Evolutionary conservation across 176 grass and related monocot genomes (phyloP).

Genomic region (Triticum turgidum): DNA sequence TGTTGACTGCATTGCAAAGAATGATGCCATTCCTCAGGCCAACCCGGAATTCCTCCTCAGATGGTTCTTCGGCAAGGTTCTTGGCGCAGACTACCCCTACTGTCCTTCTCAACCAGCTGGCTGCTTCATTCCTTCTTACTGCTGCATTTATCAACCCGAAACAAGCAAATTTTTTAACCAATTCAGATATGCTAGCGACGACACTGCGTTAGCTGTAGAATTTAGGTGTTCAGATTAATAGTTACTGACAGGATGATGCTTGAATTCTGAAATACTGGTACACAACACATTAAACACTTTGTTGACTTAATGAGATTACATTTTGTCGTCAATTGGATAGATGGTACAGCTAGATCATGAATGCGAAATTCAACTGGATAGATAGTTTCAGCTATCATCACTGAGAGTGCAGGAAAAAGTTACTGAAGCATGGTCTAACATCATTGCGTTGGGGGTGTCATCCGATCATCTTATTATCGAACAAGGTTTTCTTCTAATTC

Average conservation of each 20-base stretch:
- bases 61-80: slow-evolving; percentile 86
- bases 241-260: neutral
- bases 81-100: slow-evolving; percentile 59
- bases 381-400: neutral
- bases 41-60: slow-evolving; percentile 80
- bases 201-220: neutral
- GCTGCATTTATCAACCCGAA: slow-evolving; percentile 53
- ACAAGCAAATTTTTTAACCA: neutral
- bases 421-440: neutral
- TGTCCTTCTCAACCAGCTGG: slow-evolving; percentile 74
- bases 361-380: no score
- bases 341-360: neutral
- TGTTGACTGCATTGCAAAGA: slow-evolving; percentile 93
- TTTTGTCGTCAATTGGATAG: neutral
- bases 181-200: neutral
- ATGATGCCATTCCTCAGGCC: slow-evolving; percentile 90
- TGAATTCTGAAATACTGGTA: neutral
- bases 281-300: neutral
- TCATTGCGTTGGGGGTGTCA: no score
- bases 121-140: slow-evolving; percentile 78
- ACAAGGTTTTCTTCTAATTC: neutral
- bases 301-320: neutral
- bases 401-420: neutral
- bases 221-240: neutral
- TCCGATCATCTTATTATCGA: no score